Evolutionary conservation across 768 basidiomycete species (phyloP), one percentile per base, ranked within the genome.

Genomic region (Termitomyces sp.): DNA sequence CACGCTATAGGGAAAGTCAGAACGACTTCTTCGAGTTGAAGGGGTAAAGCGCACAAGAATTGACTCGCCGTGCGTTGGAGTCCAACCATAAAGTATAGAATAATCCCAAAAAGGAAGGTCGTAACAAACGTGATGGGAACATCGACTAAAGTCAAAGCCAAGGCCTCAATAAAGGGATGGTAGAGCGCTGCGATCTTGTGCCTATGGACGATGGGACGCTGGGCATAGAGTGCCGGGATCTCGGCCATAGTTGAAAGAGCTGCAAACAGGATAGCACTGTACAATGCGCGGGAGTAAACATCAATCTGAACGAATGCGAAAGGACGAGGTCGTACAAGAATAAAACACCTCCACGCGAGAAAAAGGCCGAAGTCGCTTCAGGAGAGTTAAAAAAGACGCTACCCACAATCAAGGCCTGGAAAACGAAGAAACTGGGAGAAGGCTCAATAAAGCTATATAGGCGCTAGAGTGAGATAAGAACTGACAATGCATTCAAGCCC

Each of bases 341-440:
- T n/a, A 93, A 75, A n/a, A 88, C 77, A 71, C 90, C 86, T 40
- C 88, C 89, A 16, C 91, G 82, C 20, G 87, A 85, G 76, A 88
- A 91, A 67, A 82, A 87, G 12, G 82, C 84, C 9, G 76, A 70
- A 0, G 89, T 89, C 5, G 74, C 72, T 30, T 82, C 73, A 0
- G 81, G 75, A 34, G 85, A 72, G 6, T 79, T 76, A 60, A 84
- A 76, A 77, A 88, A 93, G 26, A 89, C 80, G 0, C 83, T 85
- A 27, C 89, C 88, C 53, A 86, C 77, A 62, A 81, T 79, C 7
- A 79, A 54, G 18, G 69, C 75, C 63, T 80, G 79, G 61, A 85
- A 74, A 40, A 84, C 64, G 67, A 83, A 86, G 4, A 79, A 72
- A 37, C 85, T 86, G 48, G 4, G 39, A 50, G 2, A 24, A 48